Evolutionary conservation across 2,329 filamentous ascomycete species (phyloP), one percentile per base, ranked within the genome.

Genomic region (Aphanoascus verrucosus): DNA sequence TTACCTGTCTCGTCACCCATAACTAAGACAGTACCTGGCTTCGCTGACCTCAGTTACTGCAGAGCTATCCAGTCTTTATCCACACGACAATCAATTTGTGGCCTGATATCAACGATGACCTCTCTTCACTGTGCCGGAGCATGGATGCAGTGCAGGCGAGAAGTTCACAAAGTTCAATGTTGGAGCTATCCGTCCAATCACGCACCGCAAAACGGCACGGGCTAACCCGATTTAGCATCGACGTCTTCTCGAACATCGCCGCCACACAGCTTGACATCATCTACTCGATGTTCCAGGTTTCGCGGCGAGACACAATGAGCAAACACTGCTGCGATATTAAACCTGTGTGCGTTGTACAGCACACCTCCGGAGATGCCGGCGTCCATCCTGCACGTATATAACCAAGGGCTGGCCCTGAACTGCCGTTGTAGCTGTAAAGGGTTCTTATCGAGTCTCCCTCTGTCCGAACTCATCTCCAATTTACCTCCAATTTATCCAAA

Each of bases 401-500:
- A 49, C 31, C 15, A 41, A 35, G 2, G 14, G 12, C 19, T 31
- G 23, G 12, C 4, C 19, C 45, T 41, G 23, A 17, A 11, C 32
- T 34, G 15, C 15, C n/a, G 31, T 15, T 47, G 23, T 12, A 17
- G 28, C 44, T 34, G 5, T 11, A 34, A 47, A 14, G 37, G 9
- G 15, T 40, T 4, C 37, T 14, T 11, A 3, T 3, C 15, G 37
- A 5, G 42, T n/a, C 12, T 31, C n/a, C 37, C 34, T 15, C 12
- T 12, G 4, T 51, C 41, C 14, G 35, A 51, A 41, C 23, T 32
- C 9, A 23, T 3, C 41, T 35, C 15, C 45, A 35, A 37, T 37
- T 7, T 31, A n/a, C 6, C 40, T 9, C 28, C 1, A 8, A 32
- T 17, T 37, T 14, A 23, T 35, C 15, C 54, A 62, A 61, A 57